Percentiles rank a stretch among this genome's conserved stretches.
These are phyloP conservation scores for Dioscorea zingiberensis DNA, from an alignment of 106 monocot species.

Conservation along the genomic window DNA sequence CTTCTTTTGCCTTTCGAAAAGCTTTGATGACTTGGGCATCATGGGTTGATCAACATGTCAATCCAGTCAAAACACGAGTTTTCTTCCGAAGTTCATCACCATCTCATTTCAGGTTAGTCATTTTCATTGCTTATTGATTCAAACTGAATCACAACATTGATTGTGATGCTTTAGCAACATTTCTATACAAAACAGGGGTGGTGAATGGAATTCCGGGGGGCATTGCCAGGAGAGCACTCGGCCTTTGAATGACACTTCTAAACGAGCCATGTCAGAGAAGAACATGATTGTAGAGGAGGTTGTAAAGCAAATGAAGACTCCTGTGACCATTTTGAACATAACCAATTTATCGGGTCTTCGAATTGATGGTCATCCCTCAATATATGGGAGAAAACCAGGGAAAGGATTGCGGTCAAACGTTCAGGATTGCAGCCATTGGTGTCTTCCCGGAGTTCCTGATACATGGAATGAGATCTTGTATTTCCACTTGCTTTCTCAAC, in stretches of 20 bases:
- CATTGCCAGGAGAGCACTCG: constrained; percentile 68
- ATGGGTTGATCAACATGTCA: constrained; percentile 68
- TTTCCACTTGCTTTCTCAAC: constrained; percentile 33
- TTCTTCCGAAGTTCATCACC: constrained; percentile 94
- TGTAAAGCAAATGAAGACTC: constrained; percentile 61
- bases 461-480: constrained; percentile 87
- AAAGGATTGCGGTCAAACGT: constrained; percentile 8
- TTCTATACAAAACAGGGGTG: constrained; percentile 38
- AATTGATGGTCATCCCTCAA: constrained; percentile 85
- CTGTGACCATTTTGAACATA: constrained; percentile 75
- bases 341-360: constrained; percentile 65
- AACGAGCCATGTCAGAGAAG: constrained; percentile 29
- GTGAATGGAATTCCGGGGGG: constrained; percentile 95
- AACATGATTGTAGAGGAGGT: constrained; percentile 58
- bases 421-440: constrained; percentile 98
- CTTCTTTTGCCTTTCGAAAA: constrained; percentile 55
- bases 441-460: constrained; percentile 92
- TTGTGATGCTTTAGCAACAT: no score
- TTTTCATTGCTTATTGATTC: background rate
- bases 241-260: constrained; percentile 33
- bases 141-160: no score
- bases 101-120: constrained; percentile 72
- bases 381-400: constrained; percentile 41
- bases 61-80: constrained; percentile 55
- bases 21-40: constrained; percentile 84